Conservation (phyloP, 352 stramenopile genomes). For the Globisporangium yorkense region DNA sequence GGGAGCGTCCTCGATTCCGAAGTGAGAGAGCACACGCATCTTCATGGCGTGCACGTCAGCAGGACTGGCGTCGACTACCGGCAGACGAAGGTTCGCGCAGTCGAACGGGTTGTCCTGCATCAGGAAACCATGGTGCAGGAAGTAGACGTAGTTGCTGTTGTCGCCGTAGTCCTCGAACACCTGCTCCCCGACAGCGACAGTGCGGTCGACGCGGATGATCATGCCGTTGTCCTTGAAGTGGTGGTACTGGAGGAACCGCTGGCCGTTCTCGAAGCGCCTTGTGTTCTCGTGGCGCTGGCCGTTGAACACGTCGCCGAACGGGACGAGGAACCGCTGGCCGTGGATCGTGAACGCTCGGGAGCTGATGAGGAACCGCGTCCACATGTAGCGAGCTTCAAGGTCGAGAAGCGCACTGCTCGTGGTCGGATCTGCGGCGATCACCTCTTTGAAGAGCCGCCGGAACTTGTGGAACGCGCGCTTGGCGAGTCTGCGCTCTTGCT, state of each 20-base stretch:
- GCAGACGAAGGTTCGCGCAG: conserved; percentile 58
- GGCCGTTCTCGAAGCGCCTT: conserved; percentile 29
- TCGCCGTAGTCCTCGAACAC: conserved; percentile 95
- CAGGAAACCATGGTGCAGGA: conserved; percentile 90
- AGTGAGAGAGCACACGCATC: conserved; percentile 16
- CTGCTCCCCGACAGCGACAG: conserved; percentile 27
- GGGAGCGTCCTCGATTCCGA: conserved; percentile 27
- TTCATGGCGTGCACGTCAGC: conserved; percentile 18
- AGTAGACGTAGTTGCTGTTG: conserved; percentile 87
- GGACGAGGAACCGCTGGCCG: conserved; percentile 71
- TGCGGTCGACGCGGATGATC: conserved; percentile 63
- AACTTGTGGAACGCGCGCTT: conserved; percentile 37
- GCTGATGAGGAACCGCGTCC: conserved; percentile 55
- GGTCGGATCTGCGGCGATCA: not conserved
- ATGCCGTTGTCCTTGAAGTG: conserved; percentile 33
- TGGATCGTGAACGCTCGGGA: conserved; percentile 77
- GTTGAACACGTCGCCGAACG: conserved; percentile 88
- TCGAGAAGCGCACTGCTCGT: not conserved
- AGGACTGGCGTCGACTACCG: conserved; percentile 9
- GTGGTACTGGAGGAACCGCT: conserved; percentile 61
- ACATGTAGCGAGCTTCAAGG: conserved; percentile 23
- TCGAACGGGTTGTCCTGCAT: conserved; percentile 86
- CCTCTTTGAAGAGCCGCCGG: conserved; percentile 31
- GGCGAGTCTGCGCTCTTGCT: conserved; percentile 18
- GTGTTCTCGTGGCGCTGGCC: conserved; percentile 33